Evolutionary conservation across 768 basidiomycete species (phyloP), one percentile per base, ranked within the genome.

Genomic region (Tulasnella sp.): DNA sequence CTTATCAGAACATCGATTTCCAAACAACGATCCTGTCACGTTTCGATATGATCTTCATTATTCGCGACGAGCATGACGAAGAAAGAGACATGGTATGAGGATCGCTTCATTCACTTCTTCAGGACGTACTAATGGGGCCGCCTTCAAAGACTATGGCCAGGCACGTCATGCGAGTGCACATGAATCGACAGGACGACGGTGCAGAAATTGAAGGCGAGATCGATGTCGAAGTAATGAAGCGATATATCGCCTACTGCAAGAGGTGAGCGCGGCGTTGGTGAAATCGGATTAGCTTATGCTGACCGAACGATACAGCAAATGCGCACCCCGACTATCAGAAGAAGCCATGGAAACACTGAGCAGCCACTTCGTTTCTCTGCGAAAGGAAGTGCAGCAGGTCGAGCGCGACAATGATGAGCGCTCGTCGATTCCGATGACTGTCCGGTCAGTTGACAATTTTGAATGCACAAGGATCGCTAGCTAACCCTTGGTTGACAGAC

Each of bases 11-110:
- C 84, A 98, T 98, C 82, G 97, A 98, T 84, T 97, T 98, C 85
- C 96, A 98, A 86, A 98, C 97, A 8, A 99, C 98, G 1, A 98
- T 99, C 82, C 86, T 99, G 84, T 98, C 97, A 73, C 93, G 98
- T 79, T 99, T 99, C 85, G 98, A 99, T 84, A 97, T 99, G 97
- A 99, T 99, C 83, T 99, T 99, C 87, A 97, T 99, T 82, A 93
- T 99, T 80, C 95, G 94, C 84, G 98, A 99, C 83, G 96, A 99
- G 83, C 98, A 99, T 84, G 95, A 98, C 84, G 98, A 99, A 85
- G 87, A 88, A 56, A 90, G 98, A 73, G 98, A 99, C 85, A 91
- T 92, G 85, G 96, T 95, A 80, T 56, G 89, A 48, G 16, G 39
- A 3, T 79, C 75, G 27, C n/a, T 34, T 31, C 48, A 24, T 2